Evolutionary conservation across 139 green algal species (phyloP).

Genomic region (Chlamydomonas sp.): DNA sequence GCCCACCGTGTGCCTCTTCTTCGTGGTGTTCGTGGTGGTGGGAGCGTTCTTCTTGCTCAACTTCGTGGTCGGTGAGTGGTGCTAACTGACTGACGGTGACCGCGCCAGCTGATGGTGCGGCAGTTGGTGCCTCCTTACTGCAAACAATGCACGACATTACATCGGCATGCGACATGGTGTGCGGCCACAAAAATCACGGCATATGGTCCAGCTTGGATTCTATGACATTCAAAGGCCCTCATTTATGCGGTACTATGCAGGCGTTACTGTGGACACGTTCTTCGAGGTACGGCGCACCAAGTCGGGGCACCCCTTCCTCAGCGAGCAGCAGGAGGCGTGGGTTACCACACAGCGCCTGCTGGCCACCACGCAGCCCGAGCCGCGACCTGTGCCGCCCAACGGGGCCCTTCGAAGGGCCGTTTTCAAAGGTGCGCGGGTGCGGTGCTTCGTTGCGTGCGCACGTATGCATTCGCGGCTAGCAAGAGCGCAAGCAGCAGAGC

Average conservation of each 20-base stretch:
- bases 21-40: conserved; percentile 71
- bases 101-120: neutral
- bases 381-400: neutral
- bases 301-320: conserved; percentile 50
- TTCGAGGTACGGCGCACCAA: conserved; percentile 54
- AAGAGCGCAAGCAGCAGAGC: too few relatives aligned
- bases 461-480: too few relatives aligned
- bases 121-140: neutral
- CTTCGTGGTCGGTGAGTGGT: conserved; percentile 31
- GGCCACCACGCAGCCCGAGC: neutral
- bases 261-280: conserved; percentile 68
- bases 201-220: neutral
- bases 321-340: conserved; percentile 59
- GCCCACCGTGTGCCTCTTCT: conserved; percentile 66
- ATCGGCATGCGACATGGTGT: neutral
- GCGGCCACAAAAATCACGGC: neutral
- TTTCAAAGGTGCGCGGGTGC: neutral
- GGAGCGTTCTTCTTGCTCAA: conserved; percentile 48
- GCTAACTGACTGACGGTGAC: conserved; percentile 16
- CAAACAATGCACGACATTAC: neutral
- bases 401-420: neutral
- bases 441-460: too few relatives aligned
- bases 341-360: conserved; percentile 54
- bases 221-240: neutral
- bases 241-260: neutral